A percentile compares a stretch with the other conserved stretches of the same genome.
phyloP scores from a whole-genome alignment of 2,329 filamentous ascomycete genomes.

The Aspergillus pseudoviridinutans region DNA sequence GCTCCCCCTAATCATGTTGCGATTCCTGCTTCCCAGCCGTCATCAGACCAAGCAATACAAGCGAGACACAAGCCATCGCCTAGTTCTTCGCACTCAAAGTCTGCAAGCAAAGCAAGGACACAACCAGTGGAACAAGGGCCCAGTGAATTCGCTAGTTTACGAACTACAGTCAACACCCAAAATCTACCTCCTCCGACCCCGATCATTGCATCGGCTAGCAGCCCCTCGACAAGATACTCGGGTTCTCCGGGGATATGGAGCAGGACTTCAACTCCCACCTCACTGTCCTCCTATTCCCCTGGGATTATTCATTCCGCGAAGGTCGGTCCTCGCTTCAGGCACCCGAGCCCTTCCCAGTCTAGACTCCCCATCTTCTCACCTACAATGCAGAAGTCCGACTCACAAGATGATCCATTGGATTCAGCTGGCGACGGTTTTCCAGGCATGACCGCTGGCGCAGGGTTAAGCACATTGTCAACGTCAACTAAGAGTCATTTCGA shows the following conservation, averaged over 20 bases:
- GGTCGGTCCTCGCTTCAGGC: conserved; percentile 30
- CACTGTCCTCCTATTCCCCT: conserved; percentile 48
- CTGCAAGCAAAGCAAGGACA: conserved; percentile 12
- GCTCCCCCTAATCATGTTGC: conserved; percentile 15
- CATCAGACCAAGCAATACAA: conserved; percentile 10
- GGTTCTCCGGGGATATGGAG: conserved; percentile 46
- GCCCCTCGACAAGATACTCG: conserved; percentile 44
- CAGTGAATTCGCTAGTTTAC: conserved; percentile 37
- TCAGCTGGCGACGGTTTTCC: conserved; percentile 11
- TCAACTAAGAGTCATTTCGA: conserved; percentile 1
- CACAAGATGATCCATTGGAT: conserved; percentile 17
- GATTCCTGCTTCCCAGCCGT: conserved; percentile 7
- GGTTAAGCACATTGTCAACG: background rate
- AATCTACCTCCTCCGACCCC: conserved; percentile 38
- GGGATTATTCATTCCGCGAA: conserved; percentile 42
- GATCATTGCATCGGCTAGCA: conserved; percentile 37
- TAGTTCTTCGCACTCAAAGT: conserved; percentile 13
- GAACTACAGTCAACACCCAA: conserved; percentile 31
- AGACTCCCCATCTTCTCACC: conserved; percentile 32
- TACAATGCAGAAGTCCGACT: conserved; percentile 14
- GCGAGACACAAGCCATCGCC: conserved; percentile 9
- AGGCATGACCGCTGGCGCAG: conserved; percentile 7
- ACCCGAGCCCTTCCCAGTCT: conserved; percentile 35
- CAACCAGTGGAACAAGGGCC: conserved; percentile 23
- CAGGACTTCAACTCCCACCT: conserved; percentile 47